These are phyloP conservation scores for Nasturtium officinale DNA, from an alignment of 345 rosid genomes.

Conservation along the genomic window DNA sequence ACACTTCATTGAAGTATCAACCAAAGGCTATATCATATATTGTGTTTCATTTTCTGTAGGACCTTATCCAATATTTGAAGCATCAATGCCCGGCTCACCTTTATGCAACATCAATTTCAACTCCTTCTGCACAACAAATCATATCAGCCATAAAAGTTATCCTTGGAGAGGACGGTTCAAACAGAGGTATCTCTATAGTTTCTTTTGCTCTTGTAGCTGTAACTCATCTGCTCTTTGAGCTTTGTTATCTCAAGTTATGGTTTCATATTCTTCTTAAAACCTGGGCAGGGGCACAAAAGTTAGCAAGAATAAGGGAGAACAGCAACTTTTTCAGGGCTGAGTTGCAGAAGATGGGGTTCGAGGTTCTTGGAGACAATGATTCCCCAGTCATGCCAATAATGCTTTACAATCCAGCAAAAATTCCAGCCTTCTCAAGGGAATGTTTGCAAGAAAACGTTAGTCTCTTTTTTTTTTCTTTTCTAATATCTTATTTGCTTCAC, in stretches of 20 bases:
- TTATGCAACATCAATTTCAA: slow-evolving; percentile 91
- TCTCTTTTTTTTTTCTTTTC: background rate
- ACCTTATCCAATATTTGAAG: slow-evolving; percentile 75
- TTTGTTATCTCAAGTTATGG: background rate
- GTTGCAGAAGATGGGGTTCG: slow-evolving; percentile 91
- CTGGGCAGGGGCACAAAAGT: slow-evolving; percentile 79
- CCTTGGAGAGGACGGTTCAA: slow-evolving; percentile 96
- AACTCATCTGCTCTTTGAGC: background rate
- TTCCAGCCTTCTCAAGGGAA: slow-evolving; percentile 94
- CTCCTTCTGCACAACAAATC: slow-evolving; percentile 89
- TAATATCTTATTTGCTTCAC: background rate
- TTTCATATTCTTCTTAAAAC: background rate
- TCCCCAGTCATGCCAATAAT: slow-evolving; percentile 99
- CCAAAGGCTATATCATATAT: slow-evolving; percentile 4
- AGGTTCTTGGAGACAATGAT: slow-evolving; percentile 95
- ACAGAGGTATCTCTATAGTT: slow-evolving; percentile 57
- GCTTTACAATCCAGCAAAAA: slow-evolving; percentile 97
- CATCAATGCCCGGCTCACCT: slow-evolving; percentile 86
- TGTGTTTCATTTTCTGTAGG: slow-evolving; percentile 47
- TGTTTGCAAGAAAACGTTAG: slow-evolving; percentile 76
- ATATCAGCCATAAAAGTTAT: slow-evolving; percentile 83
- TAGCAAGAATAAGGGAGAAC: slow-evolving; percentile 87
- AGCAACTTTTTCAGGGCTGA: slow-evolving; percentile 95
- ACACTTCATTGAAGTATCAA: slow-evolving; percentile 1
- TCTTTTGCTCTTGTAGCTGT: background rate